phyloP scores from a whole-genome alignment of 2,329 filamentous ascomycete species.

The Thielaviopsis euricoi region DNA sequence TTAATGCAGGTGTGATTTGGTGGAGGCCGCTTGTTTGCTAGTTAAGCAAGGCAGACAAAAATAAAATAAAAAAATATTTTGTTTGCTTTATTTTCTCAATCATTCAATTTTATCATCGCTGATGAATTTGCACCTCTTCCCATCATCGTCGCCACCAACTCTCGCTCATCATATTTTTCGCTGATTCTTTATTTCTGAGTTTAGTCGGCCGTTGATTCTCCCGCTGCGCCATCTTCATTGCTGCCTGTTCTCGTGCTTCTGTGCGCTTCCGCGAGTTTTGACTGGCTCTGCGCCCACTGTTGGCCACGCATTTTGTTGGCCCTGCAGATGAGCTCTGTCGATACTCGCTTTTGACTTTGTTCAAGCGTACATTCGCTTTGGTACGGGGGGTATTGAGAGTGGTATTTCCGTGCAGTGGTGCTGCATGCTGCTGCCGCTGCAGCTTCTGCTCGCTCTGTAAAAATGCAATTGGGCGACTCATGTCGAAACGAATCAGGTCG shows the following conservation, averaged over 20 bases:
- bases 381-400: too few relatives aligned
- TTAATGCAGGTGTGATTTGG: not conserved
- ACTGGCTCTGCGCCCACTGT: not conserved
- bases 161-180: not conserved
- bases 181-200: not conserved
- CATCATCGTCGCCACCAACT: not conserved
- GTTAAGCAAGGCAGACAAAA: not conserved
- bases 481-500: not conserved
- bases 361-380: too few relatives aligned
- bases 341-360: too few relatives aligned
- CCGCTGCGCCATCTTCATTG: not conserved
- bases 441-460: not conserved
- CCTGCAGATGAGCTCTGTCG: too few relatives aligned
- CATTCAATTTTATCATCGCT: too few relatives aligned
- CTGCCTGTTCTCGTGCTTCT: not conserved
- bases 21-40: not conserved
- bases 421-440: too few relatives aligned
- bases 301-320: not conserved
- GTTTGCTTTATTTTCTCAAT: too few relatives aligned
- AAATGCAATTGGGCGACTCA: not conserved
- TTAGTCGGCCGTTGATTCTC: not conserved
- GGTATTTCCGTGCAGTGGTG: too few relatives aligned
- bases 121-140: too few relatives aligned
- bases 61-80: too few relatives aligned
- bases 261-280: not conserved